phyloP scores from a whole-genome alignment of 2,329 filamentous ascomycete species.

The Fusarium anthophilum region DNA sequence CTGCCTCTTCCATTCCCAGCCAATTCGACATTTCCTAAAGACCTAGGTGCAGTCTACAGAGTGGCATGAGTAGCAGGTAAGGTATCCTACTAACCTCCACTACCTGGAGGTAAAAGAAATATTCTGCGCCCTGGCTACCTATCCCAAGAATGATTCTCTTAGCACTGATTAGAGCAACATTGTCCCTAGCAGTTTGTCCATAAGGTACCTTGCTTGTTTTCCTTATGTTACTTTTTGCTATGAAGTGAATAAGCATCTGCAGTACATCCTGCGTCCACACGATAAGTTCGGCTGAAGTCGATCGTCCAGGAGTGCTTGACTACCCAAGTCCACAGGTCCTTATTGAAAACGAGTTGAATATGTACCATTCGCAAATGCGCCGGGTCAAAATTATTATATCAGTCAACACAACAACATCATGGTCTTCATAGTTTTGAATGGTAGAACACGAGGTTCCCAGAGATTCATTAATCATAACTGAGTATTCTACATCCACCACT shows the following conservation, averaged over 20 bases:
- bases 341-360: neutral
- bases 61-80: neutral
- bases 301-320: neutral
- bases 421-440: neutral
- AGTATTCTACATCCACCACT: slow-evolving; percentile 34
- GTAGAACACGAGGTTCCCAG: slow-evolving; percentile 34
- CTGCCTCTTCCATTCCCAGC: neutral
- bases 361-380: neutral
- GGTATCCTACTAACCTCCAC: neutral
- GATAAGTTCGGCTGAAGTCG: neutral
- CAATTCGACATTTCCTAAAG: neutral
- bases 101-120: neutral
- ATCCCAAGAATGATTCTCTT: neutral
- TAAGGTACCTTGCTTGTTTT: neutral
- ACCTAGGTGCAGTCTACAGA: no score
- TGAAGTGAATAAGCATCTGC: neutral
- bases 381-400: neutral
- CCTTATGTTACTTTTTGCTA: neutral
- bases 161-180: neutral
- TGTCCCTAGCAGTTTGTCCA: neutral
- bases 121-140: neutral
- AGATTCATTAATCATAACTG: slow-evolving; percentile 35
- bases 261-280: neutral
- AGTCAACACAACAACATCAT: neutral
- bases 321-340: neutral